A percentile compares a stretch with the other conserved stretches of the same genome.
Conservation (phyloP, 1,139 yeast genomes). For the Geotrichum reessii region DNA sequence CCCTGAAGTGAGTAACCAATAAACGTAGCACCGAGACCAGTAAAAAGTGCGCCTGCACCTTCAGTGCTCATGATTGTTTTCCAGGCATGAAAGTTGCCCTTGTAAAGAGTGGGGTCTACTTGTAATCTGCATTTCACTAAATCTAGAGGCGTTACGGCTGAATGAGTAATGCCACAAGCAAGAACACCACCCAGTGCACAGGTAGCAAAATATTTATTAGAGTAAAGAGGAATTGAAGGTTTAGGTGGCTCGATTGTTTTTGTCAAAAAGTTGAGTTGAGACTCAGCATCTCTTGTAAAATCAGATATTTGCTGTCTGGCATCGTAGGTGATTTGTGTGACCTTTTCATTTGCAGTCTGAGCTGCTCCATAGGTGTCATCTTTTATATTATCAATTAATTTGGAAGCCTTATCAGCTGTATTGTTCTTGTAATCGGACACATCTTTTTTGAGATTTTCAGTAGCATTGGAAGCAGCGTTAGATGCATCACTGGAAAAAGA, state of each 20-base stretch:
- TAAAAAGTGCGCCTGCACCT: constrained; percentile 68
- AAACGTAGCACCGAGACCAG: constrained; percentile 87
- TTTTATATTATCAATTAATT: background rate
- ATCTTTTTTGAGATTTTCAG: background rate
- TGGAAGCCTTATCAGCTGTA: background rate
- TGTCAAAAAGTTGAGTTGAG: constrained; percentile 31
- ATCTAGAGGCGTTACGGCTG: constrained; percentile 87
- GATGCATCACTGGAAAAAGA: background rate
- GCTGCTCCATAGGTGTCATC: background rate
- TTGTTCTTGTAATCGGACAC: background rate
- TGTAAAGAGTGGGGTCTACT: constrained; percentile 66
- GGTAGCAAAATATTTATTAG: constrained; percentile 46
- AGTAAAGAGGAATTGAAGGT: constrained; percentile 34
- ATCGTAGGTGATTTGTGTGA: constrained; percentile 18
- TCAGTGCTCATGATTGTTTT: constrained; percentile 60
- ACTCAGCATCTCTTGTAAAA: constrained; percentile 26
- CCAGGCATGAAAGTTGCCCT: constrained; percentile 75
- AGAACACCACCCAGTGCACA: constrained; percentile 66
- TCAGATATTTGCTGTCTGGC: constrained; percentile 29
- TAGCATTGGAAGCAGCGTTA: background rate
- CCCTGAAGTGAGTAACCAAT: constrained; percentile 92
- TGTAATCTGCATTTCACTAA: constrained; percentile 89
- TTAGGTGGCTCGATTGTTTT: constrained; percentile 39
- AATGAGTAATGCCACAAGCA: constrained; percentile 96
- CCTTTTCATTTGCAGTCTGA: background rate